Percentiles rank a stretch among this genome's conserved stretches.
Conservation (phyloP, 192 early-diverging fungal species). For the Diversispora eburnea region DNA sequence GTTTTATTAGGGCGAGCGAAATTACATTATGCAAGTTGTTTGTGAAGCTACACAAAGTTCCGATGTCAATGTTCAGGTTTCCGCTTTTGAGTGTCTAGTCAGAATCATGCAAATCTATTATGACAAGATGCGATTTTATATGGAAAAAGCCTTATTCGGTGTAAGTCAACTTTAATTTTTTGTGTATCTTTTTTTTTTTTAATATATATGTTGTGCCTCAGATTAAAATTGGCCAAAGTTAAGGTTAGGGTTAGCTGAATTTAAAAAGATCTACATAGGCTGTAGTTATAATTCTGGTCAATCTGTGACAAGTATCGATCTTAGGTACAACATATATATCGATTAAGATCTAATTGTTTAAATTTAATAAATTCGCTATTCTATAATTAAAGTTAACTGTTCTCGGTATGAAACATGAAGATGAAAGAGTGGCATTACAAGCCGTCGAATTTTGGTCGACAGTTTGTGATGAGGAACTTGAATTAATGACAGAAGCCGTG, state of each 20-base stretch:
- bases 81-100: conserved; percentile 94
- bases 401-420: conserved; percentile 85
- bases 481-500: conserved; percentile 57
- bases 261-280: too few species aligned
- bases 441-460: conserved; percentile 99
- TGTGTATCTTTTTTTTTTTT: not conserved
- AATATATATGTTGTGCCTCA: too few species aligned
- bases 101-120: conserved; percentile 98
- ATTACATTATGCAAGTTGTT: conserved; percentile 98
- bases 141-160: conserved; percentile 93
- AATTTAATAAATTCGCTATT: not conserved
- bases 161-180: conserved; percentile 46
- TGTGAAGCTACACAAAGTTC: conserved; percentile 90
- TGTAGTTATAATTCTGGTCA: too few species aligned
- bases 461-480: conserved; percentile 92
- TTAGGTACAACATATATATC: too few species aligned
- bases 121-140: conserved; percentile 92
- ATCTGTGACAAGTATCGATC: too few species aligned
- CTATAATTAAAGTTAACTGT: conserved; percentile 67
- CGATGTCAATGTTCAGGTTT: conserved; percentile 72
- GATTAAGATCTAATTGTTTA: not conserved
- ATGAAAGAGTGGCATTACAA: conserved; percentile 88
- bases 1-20: conserved; percentile 73
- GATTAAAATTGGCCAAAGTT: too few species aligned
- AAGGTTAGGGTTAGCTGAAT: too few species aligned